Conservation (phyloP, 768 basidiomycete species). For the Podaxis mareebaensis region DNA sequence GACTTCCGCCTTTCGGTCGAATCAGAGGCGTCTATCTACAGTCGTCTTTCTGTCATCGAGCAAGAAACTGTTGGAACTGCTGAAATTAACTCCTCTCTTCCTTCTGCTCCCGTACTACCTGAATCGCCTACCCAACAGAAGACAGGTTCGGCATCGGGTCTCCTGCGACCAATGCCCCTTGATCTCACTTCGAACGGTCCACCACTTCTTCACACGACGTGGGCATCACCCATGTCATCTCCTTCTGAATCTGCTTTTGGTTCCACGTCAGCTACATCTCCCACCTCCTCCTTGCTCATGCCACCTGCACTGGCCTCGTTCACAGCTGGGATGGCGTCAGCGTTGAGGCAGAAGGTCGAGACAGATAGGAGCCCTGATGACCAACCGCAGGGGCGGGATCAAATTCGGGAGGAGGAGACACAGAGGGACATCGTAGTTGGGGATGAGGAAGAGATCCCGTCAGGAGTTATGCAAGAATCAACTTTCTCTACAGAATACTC, state of each 20-base stretch:
- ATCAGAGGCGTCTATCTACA: conserved; percentile 37
- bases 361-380: conserved; percentile 20
- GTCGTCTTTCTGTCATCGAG: conserved; percentile 23
- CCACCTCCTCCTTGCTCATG: conserved; percentile 20
- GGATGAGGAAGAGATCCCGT: conserved; percentile 43
- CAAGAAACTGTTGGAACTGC: conserved; percentile 15
- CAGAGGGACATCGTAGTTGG: conserved; percentile 42
- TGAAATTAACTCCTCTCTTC: background rate
- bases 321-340: conserved; percentile 35
- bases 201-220: conserved; percentile 41
- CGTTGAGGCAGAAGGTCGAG: conserved; percentile 38
- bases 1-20: conserved; percentile 21
- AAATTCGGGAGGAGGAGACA: conserved; percentile 13
- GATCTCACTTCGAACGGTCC: conserved; percentile 24
- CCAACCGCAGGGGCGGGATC: background rate
- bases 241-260: conserved; percentile 21
- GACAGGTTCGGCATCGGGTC: background rate
- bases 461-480: conserved; percentile 21
- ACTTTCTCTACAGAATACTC: conserved; percentile 7
- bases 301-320: conserved; percentile 6
- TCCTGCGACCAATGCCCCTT: conserved; percentile 32
- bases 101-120: background rate
- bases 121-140: conserved; percentile 1
- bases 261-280: conserved; percentile 20
- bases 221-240: conserved; percentile 36